Base-by-base conservation (phyloP, 306 rosid species). In the Geum urbanum region DNA sequence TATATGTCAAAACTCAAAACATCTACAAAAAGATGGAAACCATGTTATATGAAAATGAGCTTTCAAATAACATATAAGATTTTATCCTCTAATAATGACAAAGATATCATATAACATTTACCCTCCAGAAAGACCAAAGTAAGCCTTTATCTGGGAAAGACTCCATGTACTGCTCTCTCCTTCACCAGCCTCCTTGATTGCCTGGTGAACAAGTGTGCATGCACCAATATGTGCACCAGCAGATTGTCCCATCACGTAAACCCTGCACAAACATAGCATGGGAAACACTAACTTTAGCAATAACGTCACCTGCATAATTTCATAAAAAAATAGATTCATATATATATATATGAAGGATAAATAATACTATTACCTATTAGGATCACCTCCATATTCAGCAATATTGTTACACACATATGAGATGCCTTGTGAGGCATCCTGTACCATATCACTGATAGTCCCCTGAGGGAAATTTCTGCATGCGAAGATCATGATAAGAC, bases 211-310 rank as follows among this genome's bases (percentile, higher is more conserved):
- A 1, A 92, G 80, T 15, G 90, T 57, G 74, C 97, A 92, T 12
- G 98, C 97, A 66, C 90, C 96, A 77, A 92, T 90, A 83, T 92
- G 98, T 61, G 98, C 97, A 69, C 98, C 98, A 55, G 98, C 98
- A 53, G 98, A 92, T 79, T 92, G 98, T 73, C 98, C 98, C 98
- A 92, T 92, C 59, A 92, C 72, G 77, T 84, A 92, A 84, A 92
- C 83, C 86, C 98, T 92, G 75, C 40, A 52, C 16, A 19, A 67
- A 56, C 44, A 70, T 66, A 41, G 16, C 69, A 77, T 6, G 64
- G 74, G 56, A 20, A 70, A 52, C 7, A 72, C 62, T 72, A 69
- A 32, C 27, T 45, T 75, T 67, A 76, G 79, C 32, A 56, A 52
- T 55, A 47, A 45, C 45, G 39, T 70, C 35, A n/a, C 65, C 74